phyloP scores from a whole-genome alignment of 352 stramenopile genomes.

The Elongisporangium prolatum region DNA sequence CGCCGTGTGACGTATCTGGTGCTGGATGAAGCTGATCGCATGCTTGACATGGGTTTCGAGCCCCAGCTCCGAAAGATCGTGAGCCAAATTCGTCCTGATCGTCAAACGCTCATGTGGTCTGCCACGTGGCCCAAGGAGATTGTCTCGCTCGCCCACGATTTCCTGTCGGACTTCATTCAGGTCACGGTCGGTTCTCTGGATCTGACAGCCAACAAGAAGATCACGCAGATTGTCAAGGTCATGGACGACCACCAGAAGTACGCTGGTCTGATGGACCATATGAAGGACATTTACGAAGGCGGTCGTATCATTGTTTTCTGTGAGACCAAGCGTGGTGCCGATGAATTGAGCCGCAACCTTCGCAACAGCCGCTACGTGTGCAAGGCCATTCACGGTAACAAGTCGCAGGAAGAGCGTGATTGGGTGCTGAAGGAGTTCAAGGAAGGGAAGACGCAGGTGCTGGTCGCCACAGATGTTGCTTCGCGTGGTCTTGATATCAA shows the following conservation, averaged over 20 bases:
- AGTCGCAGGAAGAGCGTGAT: conserved; percentile 97
- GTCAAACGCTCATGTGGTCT: conserved; percentile 99
- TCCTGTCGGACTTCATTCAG: conserved; percentile 97
- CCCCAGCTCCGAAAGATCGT: conserved; percentile 95
- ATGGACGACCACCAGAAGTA: conserved; percentile 97
- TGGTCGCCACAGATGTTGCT: conserved; percentile 99
- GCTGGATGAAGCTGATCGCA: conserved; percentile 98
- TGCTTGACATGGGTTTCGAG: conserved; percentile 96
- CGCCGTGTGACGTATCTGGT: conserved; percentile 98
- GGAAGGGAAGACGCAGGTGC: conserved; percentile 89
- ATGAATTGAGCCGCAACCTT: conserved; percentile 95
- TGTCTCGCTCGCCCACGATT: conserved; percentile 95
- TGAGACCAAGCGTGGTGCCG: conserved; percentile 98
- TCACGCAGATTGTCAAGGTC: conserved; percentile 97
- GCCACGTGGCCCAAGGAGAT: conserved; percentile 99
- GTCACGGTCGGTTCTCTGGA: conserved; percentile 94
- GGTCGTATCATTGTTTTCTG: conserved; percentile 98
- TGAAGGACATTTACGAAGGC: conserved; percentile 86
- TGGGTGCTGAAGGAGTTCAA: conserved; percentile 98
- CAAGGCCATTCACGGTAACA: conserved; percentile 99
- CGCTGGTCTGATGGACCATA: conserved; percentile 73
- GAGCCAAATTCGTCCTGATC: conserved; percentile 95
- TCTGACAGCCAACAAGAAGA: conserved; percentile 97
- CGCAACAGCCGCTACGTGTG: conserved; percentile 92
- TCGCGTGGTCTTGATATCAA: conserved; percentile 99